Evolutionary conservation across 2,329 filamentous ascomycete species (phyloP).

Genomic region (Amauroascus niger): DNA sequence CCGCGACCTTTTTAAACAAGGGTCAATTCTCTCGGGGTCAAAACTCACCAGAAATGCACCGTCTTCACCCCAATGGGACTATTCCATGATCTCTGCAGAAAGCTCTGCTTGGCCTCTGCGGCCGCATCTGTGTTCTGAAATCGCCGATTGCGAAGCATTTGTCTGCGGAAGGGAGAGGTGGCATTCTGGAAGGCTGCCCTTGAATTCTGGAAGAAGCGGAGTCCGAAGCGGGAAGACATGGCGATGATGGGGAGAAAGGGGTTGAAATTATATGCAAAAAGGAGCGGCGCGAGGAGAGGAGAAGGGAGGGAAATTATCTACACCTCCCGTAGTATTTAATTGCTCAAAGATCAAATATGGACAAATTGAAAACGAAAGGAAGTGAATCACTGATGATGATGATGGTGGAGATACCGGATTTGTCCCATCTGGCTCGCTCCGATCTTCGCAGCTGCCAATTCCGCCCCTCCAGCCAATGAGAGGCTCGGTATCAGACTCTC

Average conservation of each 20-base stretch:
- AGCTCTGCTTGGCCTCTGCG: constrained; percentile 37
- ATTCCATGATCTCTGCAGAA: constrained; percentile 70
- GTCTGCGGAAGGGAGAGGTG: constrained; percentile 47
- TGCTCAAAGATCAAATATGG: not conserved
- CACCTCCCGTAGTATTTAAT: not conserved
- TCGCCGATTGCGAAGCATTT: constrained; percentile 47
- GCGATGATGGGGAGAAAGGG: constrained; percentile 17
- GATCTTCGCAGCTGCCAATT: constrained; percentile 10
- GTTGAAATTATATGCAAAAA: not conserved
- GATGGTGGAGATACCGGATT: not conserved
- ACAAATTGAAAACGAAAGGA: not conserved
- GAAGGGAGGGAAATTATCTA: not conserved
- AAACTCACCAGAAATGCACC: constrained; percentile 83
- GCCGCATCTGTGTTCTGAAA: constrained; percentile 59
- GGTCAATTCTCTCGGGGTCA: too few species aligned
- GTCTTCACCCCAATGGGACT: constrained; percentile 78
- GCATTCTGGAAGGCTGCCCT: constrained; percentile 43
- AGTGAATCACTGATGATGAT: not conserved
- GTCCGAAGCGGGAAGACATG: constrained; percentile 50
- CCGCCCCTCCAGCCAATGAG: not conserved
- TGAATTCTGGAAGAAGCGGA: constrained; percentile 48
- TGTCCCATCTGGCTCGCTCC: not conserved
- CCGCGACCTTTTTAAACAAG: too few species aligned
- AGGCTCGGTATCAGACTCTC: not conserved
- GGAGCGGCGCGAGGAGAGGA: not conserved